Percentiles rank a stretch among this genome's conserved stretches.
phyloP scores from a whole-genome alignment of 495 filamentous ascomycete genomes.

The Copromyces sp. region DNA sequence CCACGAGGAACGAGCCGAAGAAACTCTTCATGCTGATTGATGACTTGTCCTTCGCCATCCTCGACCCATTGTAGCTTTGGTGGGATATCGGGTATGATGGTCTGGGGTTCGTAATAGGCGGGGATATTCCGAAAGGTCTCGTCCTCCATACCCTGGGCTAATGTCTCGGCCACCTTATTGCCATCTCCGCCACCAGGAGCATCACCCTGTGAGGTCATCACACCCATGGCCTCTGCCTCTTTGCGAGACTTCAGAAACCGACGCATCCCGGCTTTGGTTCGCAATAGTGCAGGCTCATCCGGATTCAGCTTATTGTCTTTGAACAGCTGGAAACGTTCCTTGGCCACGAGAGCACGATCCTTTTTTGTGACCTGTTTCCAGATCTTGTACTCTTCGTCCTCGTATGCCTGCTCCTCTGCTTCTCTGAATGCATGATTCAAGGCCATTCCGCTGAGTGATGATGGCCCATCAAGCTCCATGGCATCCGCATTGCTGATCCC shows the following conservation, averaged over 20 bases:
- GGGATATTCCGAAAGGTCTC: slow-evolving; percentile 71
- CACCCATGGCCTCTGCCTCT: slow-evolving; percentile 40
- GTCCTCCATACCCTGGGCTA: slow-evolving; percentile 86
- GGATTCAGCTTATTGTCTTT: slow-evolving; percentile 70
- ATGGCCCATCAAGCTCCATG: slow-evolving; percentile 67
- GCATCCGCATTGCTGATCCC: slow-evolving; percentile 62
- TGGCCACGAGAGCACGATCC: slow-evolving; percentile 78
- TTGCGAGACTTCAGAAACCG: slow-evolving; percentile 69
- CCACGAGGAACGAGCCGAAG: slow-evolving; percentile 62
- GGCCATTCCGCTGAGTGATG: slow-evolving; percentile 51
- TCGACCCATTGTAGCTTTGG: slow-evolving; percentile 72
- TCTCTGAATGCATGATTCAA: slow-evolving; percentile 42
- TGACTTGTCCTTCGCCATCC: slow-evolving; percentile 74
- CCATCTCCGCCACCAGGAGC: slow-evolving; percentile 31
- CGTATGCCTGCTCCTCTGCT: slow-evolving; percentile 42
- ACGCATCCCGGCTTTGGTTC: slow-evolving; percentile 56
- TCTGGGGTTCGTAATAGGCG: slow-evolving; percentile 87
- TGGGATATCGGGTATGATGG: slow-evolving; percentile 73
- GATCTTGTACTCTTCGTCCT: slow-evolving; percentile 88
- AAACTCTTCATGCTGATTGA: slow-evolving; percentile 76
- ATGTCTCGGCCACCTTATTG: slow-evolving; percentile 49
- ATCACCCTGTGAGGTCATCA: slow-evolving; percentile 32
- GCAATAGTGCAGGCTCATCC: slow-evolving; percentile 77
- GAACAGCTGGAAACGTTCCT: slow-evolving; percentile 71
- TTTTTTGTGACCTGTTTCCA: slow-evolving; percentile 99